These are phyloP conservation scores for Suillus sp. DNA, from an alignment of 768 basidiomycete genomes.

Conservation along the genomic window DNA sequence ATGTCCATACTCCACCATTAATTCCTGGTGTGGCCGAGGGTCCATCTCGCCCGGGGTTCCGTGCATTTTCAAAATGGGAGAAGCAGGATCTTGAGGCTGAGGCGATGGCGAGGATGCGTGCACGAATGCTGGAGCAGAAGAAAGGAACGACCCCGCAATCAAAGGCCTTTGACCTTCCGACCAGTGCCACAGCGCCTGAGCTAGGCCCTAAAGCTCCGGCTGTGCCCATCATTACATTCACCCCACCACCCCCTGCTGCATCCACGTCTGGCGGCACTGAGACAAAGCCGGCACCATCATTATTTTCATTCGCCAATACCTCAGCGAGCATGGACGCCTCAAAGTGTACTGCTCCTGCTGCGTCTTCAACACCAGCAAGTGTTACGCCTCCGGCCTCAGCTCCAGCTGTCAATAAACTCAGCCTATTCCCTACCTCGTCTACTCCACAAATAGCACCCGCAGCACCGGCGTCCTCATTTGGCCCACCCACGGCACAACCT, in stretches of 20 bases:
- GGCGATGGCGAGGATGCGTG: constrained; percentile 73
- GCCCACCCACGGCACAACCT: constrained; percentile 18
- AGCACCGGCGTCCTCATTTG: constrained; percentile 21
- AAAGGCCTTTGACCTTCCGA: constrained; percentile 36
- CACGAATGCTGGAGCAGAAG: constrained; percentile 47
- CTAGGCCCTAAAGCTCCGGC: constrained; percentile 21
- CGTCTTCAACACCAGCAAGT: constrained; percentile 21
- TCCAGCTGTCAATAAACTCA: constrained; percentile 14
- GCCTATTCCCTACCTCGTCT: constrained; percentile 14
- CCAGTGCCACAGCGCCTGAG: constrained; percentile 28
- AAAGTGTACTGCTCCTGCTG: constrained; percentile 10
- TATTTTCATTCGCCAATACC: constrained; percentile 20
- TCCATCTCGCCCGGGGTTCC: constrained; percentile 49
- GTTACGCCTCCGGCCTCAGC: constrained; percentile 20
- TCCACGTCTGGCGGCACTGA: constrained; percentile 12
- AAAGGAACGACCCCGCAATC: constrained; percentile 39
- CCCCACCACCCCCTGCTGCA: constrained; percentile 23
- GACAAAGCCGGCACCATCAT: constrained; percentile 19
- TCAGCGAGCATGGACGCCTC: constrained; percentile 14
- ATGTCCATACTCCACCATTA: constrained; percentile 28
- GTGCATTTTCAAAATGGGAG: constrained; percentile 78
- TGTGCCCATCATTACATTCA: constrained; percentile 32
- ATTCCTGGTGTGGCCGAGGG: constrained; percentile 48
- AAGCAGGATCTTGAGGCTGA: constrained; percentile 84
- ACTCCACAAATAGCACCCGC: constrained; percentile 15